Conservation (phyloP, 805 yeast genomes). For the Cephaloascus fragrans region DNA sequence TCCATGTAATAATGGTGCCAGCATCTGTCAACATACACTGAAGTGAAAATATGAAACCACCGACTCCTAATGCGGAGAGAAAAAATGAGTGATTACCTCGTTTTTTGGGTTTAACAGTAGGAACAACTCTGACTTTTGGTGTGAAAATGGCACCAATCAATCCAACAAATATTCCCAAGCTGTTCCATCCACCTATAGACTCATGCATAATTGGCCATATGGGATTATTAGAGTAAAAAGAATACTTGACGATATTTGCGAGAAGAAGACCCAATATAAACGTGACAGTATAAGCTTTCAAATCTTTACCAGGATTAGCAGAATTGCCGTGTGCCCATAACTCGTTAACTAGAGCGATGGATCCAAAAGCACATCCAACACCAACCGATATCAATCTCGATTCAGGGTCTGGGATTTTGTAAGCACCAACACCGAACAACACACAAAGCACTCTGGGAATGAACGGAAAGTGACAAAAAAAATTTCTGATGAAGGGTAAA, state of each 20-base stretch:
- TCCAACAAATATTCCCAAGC: slow-evolving; percentile 57
- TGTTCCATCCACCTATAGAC: slow-evolving; percentile 80
- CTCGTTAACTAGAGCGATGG: slow-evolving; percentile 50
- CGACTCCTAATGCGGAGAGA: slow-evolving; percentile 60
- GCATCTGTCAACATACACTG: slow-evolving; percentile 77
- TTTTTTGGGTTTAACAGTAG: slow-evolving; percentile 4
- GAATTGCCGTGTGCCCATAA: slow-evolving; percentile 27
- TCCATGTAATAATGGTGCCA: slow-evolving; percentile 82
- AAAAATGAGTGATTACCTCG: slow-evolving; percentile 25
- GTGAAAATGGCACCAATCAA: slow-evolving; percentile 56
- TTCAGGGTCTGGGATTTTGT: slow-evolving; percentile 58
- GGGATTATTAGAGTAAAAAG: slow-evolving; percentile 81
- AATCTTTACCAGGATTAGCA: slow-evolving; percentile 13
- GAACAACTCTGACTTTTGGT: slow-evolving; percentile 18
- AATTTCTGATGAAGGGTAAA: slow-evolving; percentile 24
- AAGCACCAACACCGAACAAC: slow-evolving; percentile 68
- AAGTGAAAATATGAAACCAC: slow-evolving; percentile 60
- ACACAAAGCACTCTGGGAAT: slow-evolving; percentile 46
- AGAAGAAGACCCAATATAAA: slow-evolving; percentile 63
- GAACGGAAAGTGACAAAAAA: slow-evolving; percentile 37
- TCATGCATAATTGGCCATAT: slow-evolving; percentile 91
- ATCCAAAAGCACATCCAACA: slow-evolving; percentile 55
- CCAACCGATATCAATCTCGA: slow-evolving; percentile 55
- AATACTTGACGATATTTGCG: slow-evolving; percentile 67
- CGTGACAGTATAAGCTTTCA: slow-evolving; percentile 40